Conservation (phyloP, 192 early-diverging fungal species). For the Coemansia guatemalensis region DNA sequence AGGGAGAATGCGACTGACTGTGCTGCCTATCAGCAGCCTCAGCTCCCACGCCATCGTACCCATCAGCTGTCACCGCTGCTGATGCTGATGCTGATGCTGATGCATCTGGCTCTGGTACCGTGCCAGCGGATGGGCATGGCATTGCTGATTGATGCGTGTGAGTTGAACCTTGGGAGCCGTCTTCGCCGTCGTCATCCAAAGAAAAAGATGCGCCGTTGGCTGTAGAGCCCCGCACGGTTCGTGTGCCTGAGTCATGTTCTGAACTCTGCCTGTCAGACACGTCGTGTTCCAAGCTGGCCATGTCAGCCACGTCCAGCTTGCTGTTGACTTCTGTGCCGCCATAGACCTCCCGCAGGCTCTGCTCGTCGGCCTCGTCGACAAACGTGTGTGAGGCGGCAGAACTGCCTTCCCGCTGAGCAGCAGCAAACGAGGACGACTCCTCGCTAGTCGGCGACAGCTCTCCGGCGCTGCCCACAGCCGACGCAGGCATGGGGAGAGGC, state of each 20-base stretch:
- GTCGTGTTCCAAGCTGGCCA: background rate
- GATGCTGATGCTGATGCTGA: no score
- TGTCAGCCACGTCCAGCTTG: no score
- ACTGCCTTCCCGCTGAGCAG: background rate
- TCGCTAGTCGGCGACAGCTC: constrained; percentile 39
- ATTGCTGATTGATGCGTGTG: background rate
- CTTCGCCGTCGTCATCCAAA: constrained; percentile 35
- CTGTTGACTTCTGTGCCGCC: background rate
- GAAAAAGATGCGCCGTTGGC: constrained; percentile 50
- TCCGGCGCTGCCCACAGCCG: constrained; percentile 17
- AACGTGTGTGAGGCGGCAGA: background rate
- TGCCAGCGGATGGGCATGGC: constrained; percentile 1
- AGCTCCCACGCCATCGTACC: no score
- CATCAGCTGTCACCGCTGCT: no score
- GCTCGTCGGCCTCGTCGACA: constrained; percentile 21
- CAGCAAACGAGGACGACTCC: constrained; percentile 26
- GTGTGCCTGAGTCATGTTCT: background rate
- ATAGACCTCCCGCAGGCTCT: constrained; percentile 5
- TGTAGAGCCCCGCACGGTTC: constrained; percentile 20
- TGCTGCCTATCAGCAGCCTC: no score
- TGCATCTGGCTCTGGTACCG: no score
- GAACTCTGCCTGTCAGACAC: background rate
- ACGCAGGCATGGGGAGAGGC: constrained; percentile 19
- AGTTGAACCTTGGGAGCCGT: constrained; percentile 1
- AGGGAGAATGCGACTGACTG: no score